Evolutionary conservation across 352 stramenopile genomes (phyloP).

Genomic region (Pythium coloratum): DNA sequence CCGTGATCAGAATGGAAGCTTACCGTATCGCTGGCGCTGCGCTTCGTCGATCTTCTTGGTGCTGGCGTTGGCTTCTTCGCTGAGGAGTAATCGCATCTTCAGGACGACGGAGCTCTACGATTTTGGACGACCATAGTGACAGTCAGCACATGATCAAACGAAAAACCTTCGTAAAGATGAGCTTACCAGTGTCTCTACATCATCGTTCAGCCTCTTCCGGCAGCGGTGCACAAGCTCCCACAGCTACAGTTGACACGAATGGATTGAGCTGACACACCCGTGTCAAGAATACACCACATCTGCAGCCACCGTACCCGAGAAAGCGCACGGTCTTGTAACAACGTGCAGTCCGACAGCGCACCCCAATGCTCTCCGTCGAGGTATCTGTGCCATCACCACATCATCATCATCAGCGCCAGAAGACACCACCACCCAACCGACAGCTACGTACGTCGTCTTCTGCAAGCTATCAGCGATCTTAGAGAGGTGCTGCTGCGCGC

Average conservation of each 20-base stretch:
- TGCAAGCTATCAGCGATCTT: conserved; percentile 73
- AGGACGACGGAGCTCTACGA: conserved; percentile 33
- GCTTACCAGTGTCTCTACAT: conserved; percentile 52
- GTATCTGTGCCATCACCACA: conserved; percentile 37
- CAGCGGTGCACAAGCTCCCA: conserved; percentile 75
- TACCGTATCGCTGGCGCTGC: conserved; percentile 51
- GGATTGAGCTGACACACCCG: neutral
- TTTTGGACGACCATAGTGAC: neutral
- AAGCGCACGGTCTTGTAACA: conserved; percentile 49
- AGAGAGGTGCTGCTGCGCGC: conserved; percentile 58
- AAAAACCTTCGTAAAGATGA: neutral
- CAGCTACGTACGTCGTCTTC: conserved; percentile 58
- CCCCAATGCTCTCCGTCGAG: conserved; percentile 67
- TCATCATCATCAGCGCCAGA: neutral
- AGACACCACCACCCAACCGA: neutral
- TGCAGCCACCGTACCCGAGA: conserved; percentile 35
- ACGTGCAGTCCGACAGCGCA: conserved; percentile 41
- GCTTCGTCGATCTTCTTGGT: conserved; percentile 37
- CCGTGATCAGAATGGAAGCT: neutral
- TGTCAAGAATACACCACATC: neutral
- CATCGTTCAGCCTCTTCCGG: conserved; percentile 48
- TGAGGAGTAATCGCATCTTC: conserved; percentile 44
- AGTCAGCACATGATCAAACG: neutral
- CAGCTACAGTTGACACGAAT: conserved; percentile 30
- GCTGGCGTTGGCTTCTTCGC: conserved; percentile 11